Percentiles rank a stretch among this genome's conserved stretches.
Evolutionary conservation across 192 early-diverging fungal genomes (phyloP).

Genomic region (Linnemannia hyalina): DNA sequence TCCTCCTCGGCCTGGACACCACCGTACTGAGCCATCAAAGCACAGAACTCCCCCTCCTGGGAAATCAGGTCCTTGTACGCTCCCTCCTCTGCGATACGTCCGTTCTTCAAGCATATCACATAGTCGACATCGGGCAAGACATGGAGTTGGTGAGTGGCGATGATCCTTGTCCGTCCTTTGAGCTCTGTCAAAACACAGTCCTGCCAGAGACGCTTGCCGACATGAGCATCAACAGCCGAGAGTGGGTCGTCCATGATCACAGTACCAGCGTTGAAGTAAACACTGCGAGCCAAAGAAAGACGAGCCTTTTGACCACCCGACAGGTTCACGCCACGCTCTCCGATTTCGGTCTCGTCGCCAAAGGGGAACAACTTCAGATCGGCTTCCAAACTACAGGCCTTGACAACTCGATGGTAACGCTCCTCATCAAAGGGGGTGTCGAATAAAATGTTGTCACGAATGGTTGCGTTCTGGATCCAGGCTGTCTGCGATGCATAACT

Average conservation of each 20-base stretch:
- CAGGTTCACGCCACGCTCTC: conserved; percentile 86
- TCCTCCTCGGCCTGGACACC: conserved; percentile 53
- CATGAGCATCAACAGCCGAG: conserved; percentile 89
- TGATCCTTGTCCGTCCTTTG: conserved; percentile 80
- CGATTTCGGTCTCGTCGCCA: conserved; percentile 59
- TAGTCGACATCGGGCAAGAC: conserved; percentile 77
- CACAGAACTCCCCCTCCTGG: conserved; percentile 69
- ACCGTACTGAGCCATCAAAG: conserved; percentile 83
- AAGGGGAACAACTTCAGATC: conserved; percentile 62
- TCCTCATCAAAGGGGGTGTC: conserved; percentile 63
- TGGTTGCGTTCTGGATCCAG: conserved; percentile 73
- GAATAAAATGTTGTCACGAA: conserved; percentile 82
- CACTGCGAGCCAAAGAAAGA: conserved; percentile 86
- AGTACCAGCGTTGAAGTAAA: conserved; percentile 76
- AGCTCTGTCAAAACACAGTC: conserved; percentile 41
- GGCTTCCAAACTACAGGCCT: conserved; percentile 67
- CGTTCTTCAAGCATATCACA: conserved; percentile 80
- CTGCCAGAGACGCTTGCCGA: conserved; percentile 61
- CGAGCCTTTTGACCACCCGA: conserved; percentile 93
- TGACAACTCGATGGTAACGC: conserved; percentile 65
- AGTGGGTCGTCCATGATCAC: conserved; percentile 91
- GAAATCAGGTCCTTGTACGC: conserved; percentile 74
- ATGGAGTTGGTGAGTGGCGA: conserved; percentile 87
- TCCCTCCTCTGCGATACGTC: conserved; percentile 76
- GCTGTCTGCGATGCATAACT: conserved; percentile 77